A percentile compares a stretch with the other conserved stretches of the same genome.
Evolutionary conservation across 768 basidiomycete genomes (phyloP).

Genomic region (Antrodiella citrinella): DNA sequence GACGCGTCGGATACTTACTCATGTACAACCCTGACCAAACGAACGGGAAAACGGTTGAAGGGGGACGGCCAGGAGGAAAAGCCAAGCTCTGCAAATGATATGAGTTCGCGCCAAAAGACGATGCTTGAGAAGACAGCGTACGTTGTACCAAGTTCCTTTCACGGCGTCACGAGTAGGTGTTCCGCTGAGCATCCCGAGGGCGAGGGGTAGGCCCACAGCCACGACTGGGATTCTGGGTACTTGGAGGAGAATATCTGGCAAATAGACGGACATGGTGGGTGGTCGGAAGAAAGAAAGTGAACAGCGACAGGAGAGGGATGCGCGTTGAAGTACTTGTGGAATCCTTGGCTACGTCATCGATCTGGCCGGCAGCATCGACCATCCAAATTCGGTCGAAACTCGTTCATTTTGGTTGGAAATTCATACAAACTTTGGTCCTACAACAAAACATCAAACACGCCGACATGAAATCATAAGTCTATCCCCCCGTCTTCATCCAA

Average conservation of each 20-base stretch:
- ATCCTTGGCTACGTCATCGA: background rate
- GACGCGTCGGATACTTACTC: slow-evolving; percentile 11
- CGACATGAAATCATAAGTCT: slow-evolving; percentile 4
- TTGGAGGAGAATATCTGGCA: slow-evolving; percentile 43
- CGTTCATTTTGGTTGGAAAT: too few relatives aligned
- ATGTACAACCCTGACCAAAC: slow-evolving; percentile 48
- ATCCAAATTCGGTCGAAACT: too few relatives aligned
- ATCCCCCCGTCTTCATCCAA: slow-evolving; percentile 10
- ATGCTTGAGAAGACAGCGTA: slow-evolving; percentile 20
- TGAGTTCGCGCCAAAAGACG: background rate
- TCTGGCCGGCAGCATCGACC: background rate
- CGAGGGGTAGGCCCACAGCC: slow-evolving; percentile 53
- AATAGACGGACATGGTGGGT: slow-evolving; percentile 28
- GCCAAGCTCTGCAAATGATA: slow-evolving; percentile 31
- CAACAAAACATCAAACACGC: background rate
- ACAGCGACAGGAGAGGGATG: background rate
- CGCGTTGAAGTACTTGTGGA: background rate
- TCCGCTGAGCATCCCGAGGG: slow-evolving; percentile 46
- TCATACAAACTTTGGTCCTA: background rate
- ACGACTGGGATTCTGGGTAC: slow-evolving; percentile 49
- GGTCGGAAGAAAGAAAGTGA: slow-evolving; percentile 1
- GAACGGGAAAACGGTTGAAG: slow-evolving; percentile 46
- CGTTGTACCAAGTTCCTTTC: slow-evolving; percentile 52
- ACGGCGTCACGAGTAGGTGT: slow-evolving; percentile 37
- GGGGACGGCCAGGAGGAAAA: slow-evolving; percentile 44